These are phyloP conservation scores for Quercus lobata DNA, from an alignment of 331 rosid genomes.

Conservation along the genomic window DNA sequence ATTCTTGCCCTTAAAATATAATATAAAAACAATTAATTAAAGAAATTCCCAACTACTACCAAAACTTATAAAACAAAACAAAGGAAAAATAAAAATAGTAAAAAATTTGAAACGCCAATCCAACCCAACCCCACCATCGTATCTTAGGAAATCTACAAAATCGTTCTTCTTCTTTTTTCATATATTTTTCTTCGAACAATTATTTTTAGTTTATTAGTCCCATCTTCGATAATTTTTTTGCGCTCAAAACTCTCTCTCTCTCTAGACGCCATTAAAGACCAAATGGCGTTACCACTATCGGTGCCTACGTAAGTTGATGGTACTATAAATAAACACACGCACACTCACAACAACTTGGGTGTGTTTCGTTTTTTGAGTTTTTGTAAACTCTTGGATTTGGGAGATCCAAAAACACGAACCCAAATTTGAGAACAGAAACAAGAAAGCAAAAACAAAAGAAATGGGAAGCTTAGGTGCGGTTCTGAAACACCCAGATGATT, in stretches of 20 bases:
- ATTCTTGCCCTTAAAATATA: neutral
- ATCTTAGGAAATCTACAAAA: no score
- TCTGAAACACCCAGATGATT: slow-evolving; percentile 81
- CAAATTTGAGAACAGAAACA: neutral
- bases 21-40: neutral
- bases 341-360: neutral
- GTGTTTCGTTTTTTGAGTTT: neutral
- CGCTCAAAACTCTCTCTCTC: neutral
- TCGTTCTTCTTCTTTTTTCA: no score
- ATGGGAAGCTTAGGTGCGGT: slow-evolving; percentile 76
- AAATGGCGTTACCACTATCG: no score
- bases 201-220: no score
- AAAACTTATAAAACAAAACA: no score
- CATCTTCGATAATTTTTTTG: no score
- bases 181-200: no score
- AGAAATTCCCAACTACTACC: no score
- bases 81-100: no score
- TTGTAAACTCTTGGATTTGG: neutral
- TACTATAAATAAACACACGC: neutral
- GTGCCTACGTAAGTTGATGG: neutral
- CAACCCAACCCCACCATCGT: no score
- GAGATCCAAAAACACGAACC: neutral
- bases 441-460: neutral
- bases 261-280: neutral
- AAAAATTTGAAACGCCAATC: no score